Conservation (phyloP, 1,284 basidiomycete genomes). For the Apiotrichum gamsii region DNA sequence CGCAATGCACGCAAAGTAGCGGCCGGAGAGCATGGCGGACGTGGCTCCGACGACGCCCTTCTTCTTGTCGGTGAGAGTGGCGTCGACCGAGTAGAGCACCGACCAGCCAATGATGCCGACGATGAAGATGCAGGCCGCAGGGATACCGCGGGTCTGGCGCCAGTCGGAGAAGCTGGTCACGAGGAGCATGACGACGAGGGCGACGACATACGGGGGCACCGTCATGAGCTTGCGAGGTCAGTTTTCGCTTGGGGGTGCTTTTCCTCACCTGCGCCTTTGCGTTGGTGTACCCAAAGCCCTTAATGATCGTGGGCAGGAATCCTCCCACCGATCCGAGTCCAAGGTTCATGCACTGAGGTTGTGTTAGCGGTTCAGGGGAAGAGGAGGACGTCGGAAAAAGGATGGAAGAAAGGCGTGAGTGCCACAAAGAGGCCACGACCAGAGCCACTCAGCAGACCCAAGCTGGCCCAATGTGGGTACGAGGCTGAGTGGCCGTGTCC, state of each 20-base stretch:
- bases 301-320: slow-evolving; percentile 77
- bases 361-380: too few relatives aligned
- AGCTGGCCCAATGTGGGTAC: too few relatives aligned
- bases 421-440: too few relatives aligned
- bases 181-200: slow-evolving; percentile 60
- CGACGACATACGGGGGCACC: slow-evolving; percentile 73
- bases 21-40: slow-evolving; percentile 29
- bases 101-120: slow-evolving; percentile 48
- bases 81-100: slow-evolving; percentile 41
- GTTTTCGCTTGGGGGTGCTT: too few relatives aligned
- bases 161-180: slow-evolving; percentile 65
- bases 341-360: slow-evolving; percentile 63
- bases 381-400: too few relatives aligned
- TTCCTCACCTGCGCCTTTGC: slow-evolving; percentile 51
- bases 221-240: too few relatives aligned
- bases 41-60: too few relatives aligned
- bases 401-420: too few relatives aligned
- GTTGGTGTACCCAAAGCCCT: slow-evolving; percentile 45
- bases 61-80: too few relatives aligned
- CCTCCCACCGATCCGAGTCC: slow-evolving; percentile 71
- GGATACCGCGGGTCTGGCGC: slow-evolving; percentile 58
- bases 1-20: slow-evolving; percentile 47
- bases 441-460: too few relatives aligned
- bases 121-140: slow-evolving; percentile 40
- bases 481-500: too few relatives aligned